Evolutionary conservation across 345 rosid genomes (phyloP).

Genomic region (Corchorus capsularis): DNA sequence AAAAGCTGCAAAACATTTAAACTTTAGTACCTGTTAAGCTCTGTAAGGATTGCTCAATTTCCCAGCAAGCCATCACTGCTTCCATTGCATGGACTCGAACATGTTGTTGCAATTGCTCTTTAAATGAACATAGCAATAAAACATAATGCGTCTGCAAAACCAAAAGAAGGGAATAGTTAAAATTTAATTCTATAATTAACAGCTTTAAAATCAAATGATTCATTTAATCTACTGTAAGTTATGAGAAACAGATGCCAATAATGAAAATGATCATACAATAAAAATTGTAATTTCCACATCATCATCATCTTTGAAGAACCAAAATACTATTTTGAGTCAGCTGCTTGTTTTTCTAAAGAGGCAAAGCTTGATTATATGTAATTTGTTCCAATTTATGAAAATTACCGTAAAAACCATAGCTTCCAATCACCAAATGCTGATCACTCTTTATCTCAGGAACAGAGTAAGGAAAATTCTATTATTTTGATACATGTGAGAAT

Average conservation of each 20-base stretch:
- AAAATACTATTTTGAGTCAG: too few relatives aligned
- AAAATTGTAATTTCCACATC: neutral
- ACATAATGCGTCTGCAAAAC: constrained; percentile 81
- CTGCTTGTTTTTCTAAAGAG: too few relatives aligned
- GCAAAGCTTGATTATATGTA: too few relatives aligned
- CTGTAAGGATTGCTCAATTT: constrained; percentile 94
- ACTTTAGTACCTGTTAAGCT: constrained; percentile 73
- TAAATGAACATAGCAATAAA: constrained; percentile 85
- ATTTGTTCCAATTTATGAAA: too few relatives aligned
- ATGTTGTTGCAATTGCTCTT: constrained; percentile 97
- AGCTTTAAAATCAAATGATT: neutral
- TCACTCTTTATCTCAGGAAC: neutral
- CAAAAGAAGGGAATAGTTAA: constrained; percentile 19
- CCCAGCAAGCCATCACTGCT: constrained; percentile 99
- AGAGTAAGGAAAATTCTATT: neutral
- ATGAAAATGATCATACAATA: neutral
- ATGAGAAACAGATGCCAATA: neutral
- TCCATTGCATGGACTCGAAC: constrained; percentile 99
- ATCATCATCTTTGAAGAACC: too few relatives aligned
- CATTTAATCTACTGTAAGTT: neutral
- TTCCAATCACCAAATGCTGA: neutral
- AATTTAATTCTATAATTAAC: constrained; percentile 12
- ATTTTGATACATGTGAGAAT: neutral
- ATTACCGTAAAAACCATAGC: too few relatives aligned
- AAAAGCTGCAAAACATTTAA: neutral